A percentile compares a stretch with the other conserved stretches of the same genome.
Conservation (phyloP, 768 basidiomycete species). For the Solioccasus polychromus region DNA sequence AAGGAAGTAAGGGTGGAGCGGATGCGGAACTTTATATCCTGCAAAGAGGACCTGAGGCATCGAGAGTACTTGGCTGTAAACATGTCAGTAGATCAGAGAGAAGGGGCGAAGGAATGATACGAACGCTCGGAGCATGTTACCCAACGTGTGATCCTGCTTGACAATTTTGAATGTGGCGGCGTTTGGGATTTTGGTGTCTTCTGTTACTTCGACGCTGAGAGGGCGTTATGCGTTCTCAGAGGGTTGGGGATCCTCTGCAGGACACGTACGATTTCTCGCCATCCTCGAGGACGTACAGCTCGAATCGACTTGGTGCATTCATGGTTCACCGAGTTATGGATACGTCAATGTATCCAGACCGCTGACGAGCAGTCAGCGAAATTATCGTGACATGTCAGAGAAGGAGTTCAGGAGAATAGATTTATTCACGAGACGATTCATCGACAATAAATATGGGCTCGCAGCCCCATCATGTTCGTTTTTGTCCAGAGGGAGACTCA, state of each 20-base stretch:
- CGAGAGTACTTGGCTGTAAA: constrained; percentile 77
- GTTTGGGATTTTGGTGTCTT: constrained; percentile 98
- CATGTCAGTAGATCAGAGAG: constrained; percentile 6
- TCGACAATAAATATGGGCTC: constrained; percentile 70
- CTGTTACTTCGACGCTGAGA: constrained; percentile 81
- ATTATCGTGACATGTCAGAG: background rate
- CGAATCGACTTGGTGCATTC: constrained; percentile 95
- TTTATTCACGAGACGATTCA: constrained; percentile 55
- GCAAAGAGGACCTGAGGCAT: constrained; percentile 91
- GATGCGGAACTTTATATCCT: constrained; percentile 97
- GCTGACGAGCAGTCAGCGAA: constrained; percentile 10
- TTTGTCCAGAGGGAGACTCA: no score
- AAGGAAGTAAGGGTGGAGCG: constrained; percentile 89
- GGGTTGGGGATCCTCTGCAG: background rate
- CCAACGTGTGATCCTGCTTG: constrained; percentile 97
- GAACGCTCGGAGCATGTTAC: constrained; percentile 94
- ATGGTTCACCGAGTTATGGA: constrained; percentile 36
- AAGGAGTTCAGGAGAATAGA: constrained; percentile 42
- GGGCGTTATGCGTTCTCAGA: constrained; percentile 4
- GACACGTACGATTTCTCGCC: constrained; percentile 87
- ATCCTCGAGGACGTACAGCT: constrained; percentile 88
- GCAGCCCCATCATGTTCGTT: constrained; percentile 47
- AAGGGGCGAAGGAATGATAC: constrained; percentile 25
- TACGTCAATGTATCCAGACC: background rate
- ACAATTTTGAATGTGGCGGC: constrained; percentile 92